These are phyloP conservation scores for Arthrobotrys megalospora DNA, from an alignment of 2,329 filamentous ascomycete genomes.

Conservation along the genomic window DNA sequence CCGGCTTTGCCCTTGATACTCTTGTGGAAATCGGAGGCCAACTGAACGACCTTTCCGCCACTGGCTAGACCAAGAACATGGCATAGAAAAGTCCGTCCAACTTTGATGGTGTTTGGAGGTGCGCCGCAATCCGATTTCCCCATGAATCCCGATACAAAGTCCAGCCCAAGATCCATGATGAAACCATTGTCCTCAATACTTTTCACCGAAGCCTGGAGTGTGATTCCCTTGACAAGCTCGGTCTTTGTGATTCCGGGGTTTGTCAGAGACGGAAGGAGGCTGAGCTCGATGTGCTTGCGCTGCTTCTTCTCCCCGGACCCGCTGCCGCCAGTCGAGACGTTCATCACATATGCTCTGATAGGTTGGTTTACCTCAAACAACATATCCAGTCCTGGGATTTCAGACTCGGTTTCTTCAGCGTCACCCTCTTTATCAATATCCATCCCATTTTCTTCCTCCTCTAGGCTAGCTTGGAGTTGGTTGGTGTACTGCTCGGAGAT, in stretches of 20 bases:
- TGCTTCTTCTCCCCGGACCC: conserved; percentile 72
- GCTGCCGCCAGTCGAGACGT: conserved; percentile 71
- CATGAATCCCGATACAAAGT: conserved; percentile 83
- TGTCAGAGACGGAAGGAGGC: conserved; percentile 82
- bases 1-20: conserved; percentile 66
- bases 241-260: conserved; percentile 82
- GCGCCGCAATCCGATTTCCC: conserved; percentile 79
- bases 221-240: conserved; percentile 81
- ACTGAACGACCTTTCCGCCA: conserved; percentile 86
- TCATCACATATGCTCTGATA: conserved; percentile 85
- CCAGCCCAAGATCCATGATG: conserved; percentile 89
- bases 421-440: conserved; percentile 73
- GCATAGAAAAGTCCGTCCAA: conserved; percentile 85
- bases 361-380: conserved; percentile 90
- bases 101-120: conserved; percentile 52
- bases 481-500: conserved; percentile 85
- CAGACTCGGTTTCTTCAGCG: conserved; percentile 71
- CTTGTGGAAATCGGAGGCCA: conserved; percentile 82
- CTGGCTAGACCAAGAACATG: conserved; percentile 81
- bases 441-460: conserved; percentile 71
- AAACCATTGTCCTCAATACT: conserved; percentile 97
- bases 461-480: conserved; percentile 78
- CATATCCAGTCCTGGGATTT: conserved; percentile 75
- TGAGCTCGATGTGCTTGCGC: conserved; percentile 88
- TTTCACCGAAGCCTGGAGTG: conserved; percentile 86